Conservation (phyloP, 805 yeast species). For the Ogataea henricii region DNA sequence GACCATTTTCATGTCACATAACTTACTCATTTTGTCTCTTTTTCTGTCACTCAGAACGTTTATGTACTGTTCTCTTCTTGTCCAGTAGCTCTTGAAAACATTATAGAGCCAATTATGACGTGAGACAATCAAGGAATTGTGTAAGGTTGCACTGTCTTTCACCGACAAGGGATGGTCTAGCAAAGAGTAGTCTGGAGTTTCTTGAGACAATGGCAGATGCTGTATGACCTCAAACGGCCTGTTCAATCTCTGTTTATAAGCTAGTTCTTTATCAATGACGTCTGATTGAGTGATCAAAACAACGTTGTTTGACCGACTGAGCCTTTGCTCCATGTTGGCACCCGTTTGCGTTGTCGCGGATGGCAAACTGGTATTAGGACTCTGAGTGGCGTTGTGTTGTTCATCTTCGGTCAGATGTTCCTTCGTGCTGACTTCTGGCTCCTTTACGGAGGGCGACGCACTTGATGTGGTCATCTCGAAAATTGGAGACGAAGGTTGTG, state of each 20-base stretch:
- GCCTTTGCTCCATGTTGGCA: constrained; percentile 14
- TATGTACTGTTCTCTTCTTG: constrained; percentile 48
- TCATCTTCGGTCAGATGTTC: constrained; percentile 3
- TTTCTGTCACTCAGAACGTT: constrained; percentile 46
- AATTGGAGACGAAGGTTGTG: background rate
- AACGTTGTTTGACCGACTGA: constrained; percentile 28
- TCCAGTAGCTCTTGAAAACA: constrained; percentile 81
- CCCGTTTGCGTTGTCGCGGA: background rate
- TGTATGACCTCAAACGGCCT: constrained; percentile 69
- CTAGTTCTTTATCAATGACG: constrained; percentile 32
- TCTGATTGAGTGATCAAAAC: constrained; percentile 34
- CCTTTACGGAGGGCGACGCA: constrained; percentile 13
- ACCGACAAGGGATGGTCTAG: constrained; percentile 67
- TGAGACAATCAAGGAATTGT: constrained; percentile 71
- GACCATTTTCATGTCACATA: constrained; percentile 71
- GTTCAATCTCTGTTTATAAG: constrained; percentile 32
- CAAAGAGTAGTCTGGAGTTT: constrained; percentile 62
- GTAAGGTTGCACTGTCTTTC: constrained; percentile 71
- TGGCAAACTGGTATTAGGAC: constrained; percentile 1
- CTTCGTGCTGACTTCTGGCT: constrained; percentile 1
- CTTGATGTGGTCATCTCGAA: constrained; percentile 2
- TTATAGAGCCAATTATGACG: constrained; percentile 66
- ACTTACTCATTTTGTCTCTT: constrained; percentile 84
- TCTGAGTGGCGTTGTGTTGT: constrained; percentile 9
- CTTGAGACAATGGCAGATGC: constrained; percentile 66